A percentile compares a stretch with the other conserved stretches of the same genome.
phyloP scores from a whole-genome alignment of 352 stramenopile species.

The Phytopythium vexans region DNA sequence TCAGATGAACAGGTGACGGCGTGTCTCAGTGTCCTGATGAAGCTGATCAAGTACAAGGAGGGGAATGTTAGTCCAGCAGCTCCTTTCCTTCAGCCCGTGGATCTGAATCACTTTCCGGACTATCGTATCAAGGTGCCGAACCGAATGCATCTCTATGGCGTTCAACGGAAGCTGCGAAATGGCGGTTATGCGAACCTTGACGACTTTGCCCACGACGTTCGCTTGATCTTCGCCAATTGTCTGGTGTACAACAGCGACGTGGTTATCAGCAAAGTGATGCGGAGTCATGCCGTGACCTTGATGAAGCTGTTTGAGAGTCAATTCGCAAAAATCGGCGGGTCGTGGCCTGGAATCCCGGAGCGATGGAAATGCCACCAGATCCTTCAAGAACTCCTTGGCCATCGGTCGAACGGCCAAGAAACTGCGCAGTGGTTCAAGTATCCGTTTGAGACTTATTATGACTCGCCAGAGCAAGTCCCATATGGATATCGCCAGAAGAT shows the following conservation, averaged over 20 bases:
- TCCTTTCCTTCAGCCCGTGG: conserved; percentile 79
- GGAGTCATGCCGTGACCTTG: conserved; percentile 76
- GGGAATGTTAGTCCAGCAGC: conserved; percentile 61
- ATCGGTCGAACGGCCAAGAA: conserved; percentile 72
- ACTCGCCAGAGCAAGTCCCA: conserved; percentile 77
- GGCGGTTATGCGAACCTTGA: conserved; percentile 61
- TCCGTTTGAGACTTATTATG: conserved; percentile 80
- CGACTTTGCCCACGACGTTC: conserved; percentile 75
- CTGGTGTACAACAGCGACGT: conserved; percentile 88
- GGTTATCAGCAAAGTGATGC: conserved; percentile 78
- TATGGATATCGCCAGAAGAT: conserved; percentile 84
- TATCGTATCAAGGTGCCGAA: conserved; percentile 83
- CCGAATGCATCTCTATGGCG: conserved; percentile 82
- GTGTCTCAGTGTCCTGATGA: conserved; percentile 69
- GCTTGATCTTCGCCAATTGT: conserved; percentile 86
- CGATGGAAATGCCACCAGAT: conserved; percentile 86
- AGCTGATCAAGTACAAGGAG: conserved; percentile 87
- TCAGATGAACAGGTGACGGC: conserved; percentile 43
- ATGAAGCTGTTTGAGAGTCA: conserved; percentile 81
- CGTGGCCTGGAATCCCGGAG: conserved; percentile 63
- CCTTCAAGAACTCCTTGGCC: conserved; percentile 69
- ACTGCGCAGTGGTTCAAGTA: conserved; percentile 89
- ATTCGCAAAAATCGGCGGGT: conserved; percentile 65
- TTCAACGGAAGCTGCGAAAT: conserved; percentile 81
- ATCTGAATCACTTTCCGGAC: conserved; percentile 79